Evolutionary conservation across 1,284 basidiomycete genomes (phyloP), one percentile per base, ranked within the genome.

Genomic region (Cryptococcus neoformans): DNA sequence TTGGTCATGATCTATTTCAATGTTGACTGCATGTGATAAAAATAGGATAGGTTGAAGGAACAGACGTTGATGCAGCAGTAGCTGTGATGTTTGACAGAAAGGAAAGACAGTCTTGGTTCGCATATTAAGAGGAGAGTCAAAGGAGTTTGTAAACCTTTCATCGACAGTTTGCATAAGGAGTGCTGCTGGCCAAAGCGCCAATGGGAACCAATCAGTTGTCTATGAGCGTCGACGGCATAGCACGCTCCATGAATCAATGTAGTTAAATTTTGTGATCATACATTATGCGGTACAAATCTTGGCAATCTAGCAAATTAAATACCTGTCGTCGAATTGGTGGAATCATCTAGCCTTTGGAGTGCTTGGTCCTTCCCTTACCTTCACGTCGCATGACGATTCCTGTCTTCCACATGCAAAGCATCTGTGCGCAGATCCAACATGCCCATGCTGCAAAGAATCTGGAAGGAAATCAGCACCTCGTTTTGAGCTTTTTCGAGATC

Each of bases 361-460:
- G 21, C 8, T 54, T 54, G 28, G n/a, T 51, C 36, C 41, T 21
- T 28, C 4, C 28, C 28, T 28, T 28, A 28, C 28, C 28, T 28
- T 28, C 28, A 28, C 28, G 28, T 28, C 28, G 28, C 34, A 47
- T 49, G 12, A 53, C 21, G 40, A 60, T 38, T 0, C 58, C 58
- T 5, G 47, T 44, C 17, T 51, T 50, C 40, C 47, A 51, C 45
- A 60, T 47, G 38, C 51, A 53, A 6, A 59, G 41, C 7, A 14
- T 17, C 38, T 59, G 58, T 4, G 54, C 45, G 10, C 44, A 3
- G 4, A 56, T 53, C 39, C 51, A 42, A 7, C 35, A 35, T 16
- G 49, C 45, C 58, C 58, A 59, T 42, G 54, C 50, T 16, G 40
- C 54, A 10, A 52, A 21, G 10, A 59, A 35, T 11, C 58, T 59